These are phyloP conservation scores for Podaxis rugospora DNA, from an alignment of 768 basidiomycete species.

Conservation along the genomic window DNA sequence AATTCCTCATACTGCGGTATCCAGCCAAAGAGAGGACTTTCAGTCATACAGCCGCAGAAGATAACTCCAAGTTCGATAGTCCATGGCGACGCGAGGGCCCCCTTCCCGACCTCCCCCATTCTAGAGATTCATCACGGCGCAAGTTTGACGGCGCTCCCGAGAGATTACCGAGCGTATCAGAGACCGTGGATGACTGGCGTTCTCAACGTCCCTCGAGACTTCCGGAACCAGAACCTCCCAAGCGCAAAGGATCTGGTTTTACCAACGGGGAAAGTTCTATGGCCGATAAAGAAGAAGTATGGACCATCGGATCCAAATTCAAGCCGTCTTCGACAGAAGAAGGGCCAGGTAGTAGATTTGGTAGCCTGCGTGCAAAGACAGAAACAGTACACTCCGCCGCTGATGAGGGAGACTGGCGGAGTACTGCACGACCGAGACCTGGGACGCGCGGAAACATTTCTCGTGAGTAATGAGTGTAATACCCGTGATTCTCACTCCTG, in stretches of 20 bases:
- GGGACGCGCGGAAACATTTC: conserved; percentile 48
- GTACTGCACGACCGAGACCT: conserved; percentile 34
- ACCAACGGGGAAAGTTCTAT: conserved; percentile 37
- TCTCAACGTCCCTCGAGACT: conserved; percentile 44
- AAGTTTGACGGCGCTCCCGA: conserved; percentile 56
- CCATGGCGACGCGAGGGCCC: conserved; percentile 90
- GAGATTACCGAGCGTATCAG: conserved; percentile 47
- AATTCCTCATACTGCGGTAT: conserved; percentile 7
- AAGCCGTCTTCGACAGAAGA: conserved; percentile 47
- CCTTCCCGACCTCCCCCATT: conserved; percentile 61
- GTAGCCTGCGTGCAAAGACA: conserved; percentile 42
- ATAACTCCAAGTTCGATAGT: conserved; percentile 77
- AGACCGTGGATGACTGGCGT: conserved; percentile 69
- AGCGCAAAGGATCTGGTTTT: conserved; percentile 58
- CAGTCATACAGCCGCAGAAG: conserved; percentile 36
- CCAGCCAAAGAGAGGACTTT: conserved; percentile 74
- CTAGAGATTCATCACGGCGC: conserved; percentile 61
- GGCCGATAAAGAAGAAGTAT: conserved; percentile 78
- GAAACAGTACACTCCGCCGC: conserved; percentile 45
- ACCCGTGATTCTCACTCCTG: neutral
- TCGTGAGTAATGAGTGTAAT: conserved; percentile 40
- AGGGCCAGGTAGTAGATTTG: conserved; percentile 36
- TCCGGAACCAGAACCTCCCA: conserved; percentile 45
- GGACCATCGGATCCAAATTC: conserved; percentile 75
- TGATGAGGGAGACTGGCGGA: conserved; percentile 76